Percentiles rank a stretch among this genome's conserved stretches.
Conservation (phyloP, 768 basidiomycete species). For the Sistotremastrum suecicum region DNA sequence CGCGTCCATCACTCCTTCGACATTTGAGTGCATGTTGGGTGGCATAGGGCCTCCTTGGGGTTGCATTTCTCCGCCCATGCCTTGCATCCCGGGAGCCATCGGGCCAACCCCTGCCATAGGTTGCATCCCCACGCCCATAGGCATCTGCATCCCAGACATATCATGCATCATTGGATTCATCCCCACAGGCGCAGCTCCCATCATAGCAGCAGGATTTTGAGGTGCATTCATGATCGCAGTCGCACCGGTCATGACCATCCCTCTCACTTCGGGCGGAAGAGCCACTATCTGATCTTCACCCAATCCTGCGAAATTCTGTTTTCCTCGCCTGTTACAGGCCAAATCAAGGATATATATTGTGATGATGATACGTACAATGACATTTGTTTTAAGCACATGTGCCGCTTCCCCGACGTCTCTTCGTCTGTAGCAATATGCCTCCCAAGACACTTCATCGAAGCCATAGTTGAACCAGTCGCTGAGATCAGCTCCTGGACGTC, state of each 20-base stretch:
- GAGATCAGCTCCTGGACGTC: conserved; percentile 80
- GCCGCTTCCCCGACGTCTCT: conserved; percentile 71
- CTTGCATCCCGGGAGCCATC: conserved; percentile 41
- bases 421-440: conserved; percentile 77
- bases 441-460: conserved; percentile 95
- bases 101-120: conserved; percentile 21
- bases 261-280: conserved; percentile 68
- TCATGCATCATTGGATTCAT: conserved; percentile 66
- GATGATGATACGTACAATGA: conserved; percentile 41
- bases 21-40: no score
- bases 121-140: conserved; percentile 42
- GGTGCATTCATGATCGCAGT: conserved; percentile 60
- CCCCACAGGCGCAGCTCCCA: conserved; percentile 29
- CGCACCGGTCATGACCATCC: conserved; percentile 79
- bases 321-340: background rate
- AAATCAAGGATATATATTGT: background rate
- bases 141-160: conserved; percentile 50
- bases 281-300: conserved; percentile 66
- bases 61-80: conserved; percentile 2
- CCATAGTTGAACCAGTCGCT: conserved; percentile 99
- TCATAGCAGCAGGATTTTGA: conserved; percentile 32
- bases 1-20: no score
- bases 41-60: background rate
- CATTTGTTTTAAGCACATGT: conserved; percentile 66
- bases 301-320: conserved; percentile 69